Conservation (phyloP, 345 rosid species). For the Camelina sativa region DNA sequence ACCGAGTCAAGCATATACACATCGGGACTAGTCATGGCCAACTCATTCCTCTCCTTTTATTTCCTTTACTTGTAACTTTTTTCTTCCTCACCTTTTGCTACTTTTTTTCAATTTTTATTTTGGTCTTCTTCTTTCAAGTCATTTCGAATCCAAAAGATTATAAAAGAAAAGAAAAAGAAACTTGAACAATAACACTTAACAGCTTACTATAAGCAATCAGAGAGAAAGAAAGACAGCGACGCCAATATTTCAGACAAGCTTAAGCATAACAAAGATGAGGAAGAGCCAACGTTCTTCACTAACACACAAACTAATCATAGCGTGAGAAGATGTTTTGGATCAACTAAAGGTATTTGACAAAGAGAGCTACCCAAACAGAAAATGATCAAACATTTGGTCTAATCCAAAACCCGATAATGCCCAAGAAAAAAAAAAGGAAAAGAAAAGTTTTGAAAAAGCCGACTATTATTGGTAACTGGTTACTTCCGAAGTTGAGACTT, state of each 20-base stretch:
- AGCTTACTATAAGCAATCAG: background rate
- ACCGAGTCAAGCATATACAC: constrained; percentile 20
- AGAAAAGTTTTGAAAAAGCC: background rate
- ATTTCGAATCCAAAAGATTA: background rate
- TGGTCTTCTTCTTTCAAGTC: background rate
- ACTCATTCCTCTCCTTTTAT: constrained; percentile 27
- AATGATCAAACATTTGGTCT: background rate
- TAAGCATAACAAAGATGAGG: constrained; percentile 3
- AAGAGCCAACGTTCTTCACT: background rate
- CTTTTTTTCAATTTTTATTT: background rate
- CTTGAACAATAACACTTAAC: background rate
- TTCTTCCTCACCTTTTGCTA: background rate
- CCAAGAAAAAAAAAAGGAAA: background rate
- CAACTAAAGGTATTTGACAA: constrained; percentile 8
- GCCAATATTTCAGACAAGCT: background rate
- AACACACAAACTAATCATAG: background rate
- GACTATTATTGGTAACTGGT: background rate
- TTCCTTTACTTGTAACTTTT: background rate
- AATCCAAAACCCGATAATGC: background rate
- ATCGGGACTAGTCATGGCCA: constrained; percentile 30
- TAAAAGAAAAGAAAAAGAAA: background rate
- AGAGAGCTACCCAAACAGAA: constrained; percentile 6
- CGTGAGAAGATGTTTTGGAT: constrained; percentile 7
- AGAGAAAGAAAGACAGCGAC: constrained; percentile 18
- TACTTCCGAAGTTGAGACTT: background rate